Conservation (phyloP, 345 rosid species). For the Citrus maxima region DNA sequence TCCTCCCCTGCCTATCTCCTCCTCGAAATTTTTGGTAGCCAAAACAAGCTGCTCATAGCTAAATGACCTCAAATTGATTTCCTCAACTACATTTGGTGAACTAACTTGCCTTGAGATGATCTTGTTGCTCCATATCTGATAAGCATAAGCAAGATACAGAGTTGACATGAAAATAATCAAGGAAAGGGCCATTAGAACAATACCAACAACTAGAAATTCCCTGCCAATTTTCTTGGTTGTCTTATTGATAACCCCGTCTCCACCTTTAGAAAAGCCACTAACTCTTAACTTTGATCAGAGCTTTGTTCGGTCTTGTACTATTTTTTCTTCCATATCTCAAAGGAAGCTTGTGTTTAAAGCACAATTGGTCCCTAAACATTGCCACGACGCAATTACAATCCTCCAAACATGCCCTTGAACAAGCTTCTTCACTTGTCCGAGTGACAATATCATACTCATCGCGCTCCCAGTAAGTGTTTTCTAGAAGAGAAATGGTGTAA, state of each 20-base stretch:
- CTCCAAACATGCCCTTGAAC: background rate
- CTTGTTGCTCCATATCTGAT: background rate
- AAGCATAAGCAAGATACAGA: background rate
- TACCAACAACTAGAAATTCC: background rate
- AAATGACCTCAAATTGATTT: slow-evolving; percentile 6
- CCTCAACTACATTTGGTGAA: background rate
- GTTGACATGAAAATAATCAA: background rate
- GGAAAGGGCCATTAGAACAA: background rate
- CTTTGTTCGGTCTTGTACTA: no score
- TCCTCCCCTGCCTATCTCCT: slow-evolving; percentile 17
- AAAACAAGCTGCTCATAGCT: slow-evolving; percentile 3
- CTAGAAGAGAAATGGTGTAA: background rate
- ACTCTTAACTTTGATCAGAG: background rate
- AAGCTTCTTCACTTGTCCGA: background rate
- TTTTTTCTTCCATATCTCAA: slow-evolving; percentile 7
- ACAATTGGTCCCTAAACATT: background rate
- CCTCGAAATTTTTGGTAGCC: slow-evolving; percentile 12
- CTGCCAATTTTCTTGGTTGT: background rate
- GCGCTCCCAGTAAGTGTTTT: background rate
- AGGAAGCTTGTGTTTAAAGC: background rate
- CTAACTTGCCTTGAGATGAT: background rate
- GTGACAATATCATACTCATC: background rate
- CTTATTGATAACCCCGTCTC: background rate
- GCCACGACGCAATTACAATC: background rate
- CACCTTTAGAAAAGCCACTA: background rate